phyloP scores from a whole-genome alignment of 805 yeast species.

The Metschnikowia aberdeeniae region DNA sequence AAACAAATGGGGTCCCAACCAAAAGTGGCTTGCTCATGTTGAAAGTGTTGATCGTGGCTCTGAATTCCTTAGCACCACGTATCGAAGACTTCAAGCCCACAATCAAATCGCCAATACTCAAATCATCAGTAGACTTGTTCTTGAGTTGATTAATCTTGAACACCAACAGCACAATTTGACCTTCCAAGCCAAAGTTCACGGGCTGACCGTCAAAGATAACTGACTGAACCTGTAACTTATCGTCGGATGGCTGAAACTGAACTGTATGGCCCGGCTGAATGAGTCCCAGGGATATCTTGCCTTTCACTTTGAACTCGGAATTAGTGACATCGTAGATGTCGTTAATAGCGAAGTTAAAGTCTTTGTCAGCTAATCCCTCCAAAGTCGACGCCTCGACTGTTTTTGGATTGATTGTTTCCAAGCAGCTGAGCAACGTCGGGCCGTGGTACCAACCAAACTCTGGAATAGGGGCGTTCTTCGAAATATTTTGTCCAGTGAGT shows the following conservation, averaged over 20 bases:
- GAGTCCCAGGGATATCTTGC: slow-evolving; percentile 64
- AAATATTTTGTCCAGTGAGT: slow-evolving; percentile 61
- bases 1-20: slow-evolving; percentile 72
- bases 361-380: slow-evolving; percentile 18
- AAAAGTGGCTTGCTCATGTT: slow-evolving; percentile 63
- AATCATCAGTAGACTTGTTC: slow-evolving; percentile 49
- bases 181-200: slow-evolving; percentile 56
- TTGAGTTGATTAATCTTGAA: slow-evolving; percentile 45
- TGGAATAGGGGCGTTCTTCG: slow-evolving; percentile 31
- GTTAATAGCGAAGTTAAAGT: slow-evolving; percentile 57
- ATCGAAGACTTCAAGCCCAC: slow-evolving; percentile 25
- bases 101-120: slow-evolving; percentile 58
- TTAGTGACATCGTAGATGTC: slow-evolving; percentile 53
- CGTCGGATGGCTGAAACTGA: slow-evolving; percentile 50
- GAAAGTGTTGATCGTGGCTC: slow-evolving; percentile 30
- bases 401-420: slow-evolving; percentile 29
- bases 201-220: slow-evolving; percentile 31
- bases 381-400: not conserved
- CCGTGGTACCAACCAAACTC: slow-evolving; percentile 47
- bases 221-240: slow-evolving; percentile 40
- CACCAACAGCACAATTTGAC: slow-evolving; percentile 50
- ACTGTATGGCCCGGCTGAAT: slow-evolving; percentile 70
- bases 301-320: slow-evolving; percentile 52
- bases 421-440: slow-evolving; percentile 37
- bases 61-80: slow-evolving; percentile 26